Evolutionary conservation across 2,329 filamentous ascomycete species (phyloP), one percentile per base, ranked within the genome.

Genomic region (Sporothrix mexicana): DNA sequence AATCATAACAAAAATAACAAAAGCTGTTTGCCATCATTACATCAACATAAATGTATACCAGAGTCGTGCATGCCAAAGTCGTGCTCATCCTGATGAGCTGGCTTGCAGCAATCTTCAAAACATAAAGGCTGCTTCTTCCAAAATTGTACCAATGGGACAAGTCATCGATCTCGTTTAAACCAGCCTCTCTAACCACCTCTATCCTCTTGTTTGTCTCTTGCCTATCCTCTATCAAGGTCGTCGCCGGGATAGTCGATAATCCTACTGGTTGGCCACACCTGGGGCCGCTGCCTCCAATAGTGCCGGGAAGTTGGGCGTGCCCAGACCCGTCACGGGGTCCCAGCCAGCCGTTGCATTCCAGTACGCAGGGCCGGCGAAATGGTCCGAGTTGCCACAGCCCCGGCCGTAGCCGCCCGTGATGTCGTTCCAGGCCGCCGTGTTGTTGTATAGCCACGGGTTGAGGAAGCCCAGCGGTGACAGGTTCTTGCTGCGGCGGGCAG

Each of bases 401-500:
- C 61, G 45, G 36, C 76, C 74, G 1, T 72, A 66, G 0, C 79
- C 79, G 1, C 25, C 23, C 0, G 77, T 78, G 13, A 81, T 77
- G 57, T 81, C 79, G 1, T 72, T 78, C 13, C 80, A 77, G 0
- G 76, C 77, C 0, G 73, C 76, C 8, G 76, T 73, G 30, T 77
- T 73, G 23, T 77, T 77, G 76, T 83, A 83, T 57, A 83, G 76
- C 78, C 79, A 81, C 0, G 84, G 83, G 72, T 85, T 85, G 3
- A 85, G 77, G 73, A 85, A 86, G 1, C 84, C 84, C 17, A 85
- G 77, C 1, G 82, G 78, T 0, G 79, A 67, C 75, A 80, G 78
- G 0, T 79, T 80, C 23, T 78, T 76, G 6, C 79, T 80, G 51
- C 82, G 77, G 12, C 83, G 78, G 55, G 82, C 83, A 47, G 83